These are phyloP conservation scores for Ecytonucleospora hepatopenaei DNA, from an alignment of 371 early-diverging fungal species.

Conservation along the genomic window DNA sequence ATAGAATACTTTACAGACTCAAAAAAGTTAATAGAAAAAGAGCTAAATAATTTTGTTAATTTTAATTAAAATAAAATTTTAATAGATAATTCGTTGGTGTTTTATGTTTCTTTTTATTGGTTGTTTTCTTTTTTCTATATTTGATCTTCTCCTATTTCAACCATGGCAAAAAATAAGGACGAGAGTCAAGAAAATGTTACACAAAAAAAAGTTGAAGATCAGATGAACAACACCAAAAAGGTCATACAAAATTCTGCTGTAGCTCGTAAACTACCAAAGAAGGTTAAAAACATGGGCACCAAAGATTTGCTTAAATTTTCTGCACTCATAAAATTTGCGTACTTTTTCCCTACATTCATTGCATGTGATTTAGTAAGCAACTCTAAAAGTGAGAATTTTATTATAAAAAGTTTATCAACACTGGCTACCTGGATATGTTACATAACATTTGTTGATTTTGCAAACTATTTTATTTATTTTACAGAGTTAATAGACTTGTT, in stretches of 20 bases:
- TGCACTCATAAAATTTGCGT: neutral
- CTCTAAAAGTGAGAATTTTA: neutral
- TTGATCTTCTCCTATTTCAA: neutral
- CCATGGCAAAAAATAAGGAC: neutral
- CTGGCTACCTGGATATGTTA: neutral
- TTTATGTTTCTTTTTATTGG: neutral
- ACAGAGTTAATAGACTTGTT: neutral
- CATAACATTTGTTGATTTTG: neutral
- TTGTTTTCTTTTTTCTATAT: slow-evolving; percentile 1
- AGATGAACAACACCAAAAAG: neutral
- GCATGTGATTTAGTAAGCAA: neutral
- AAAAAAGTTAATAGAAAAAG: neutral
- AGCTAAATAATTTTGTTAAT: neutral
- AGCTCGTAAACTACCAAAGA: neutral
- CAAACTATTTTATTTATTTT: neutral
- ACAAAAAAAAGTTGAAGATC: slow-evolving; percentile 1
- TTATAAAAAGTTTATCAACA: neutral
- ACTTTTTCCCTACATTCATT: neutral
- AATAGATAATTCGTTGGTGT: no score
- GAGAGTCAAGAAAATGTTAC: neutral
- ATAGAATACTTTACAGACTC: slow-evolving; percentile 33
- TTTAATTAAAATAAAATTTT: slow-evolving; percentile 4
- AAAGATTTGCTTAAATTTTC: slow-evolving; percentile 4
- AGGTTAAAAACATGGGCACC: neutral
- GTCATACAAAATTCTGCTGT: neutral